Base-by-base conservation (phyloP, 768 basidiomycete species). In the Lactarius hengduanensis region DNA sequence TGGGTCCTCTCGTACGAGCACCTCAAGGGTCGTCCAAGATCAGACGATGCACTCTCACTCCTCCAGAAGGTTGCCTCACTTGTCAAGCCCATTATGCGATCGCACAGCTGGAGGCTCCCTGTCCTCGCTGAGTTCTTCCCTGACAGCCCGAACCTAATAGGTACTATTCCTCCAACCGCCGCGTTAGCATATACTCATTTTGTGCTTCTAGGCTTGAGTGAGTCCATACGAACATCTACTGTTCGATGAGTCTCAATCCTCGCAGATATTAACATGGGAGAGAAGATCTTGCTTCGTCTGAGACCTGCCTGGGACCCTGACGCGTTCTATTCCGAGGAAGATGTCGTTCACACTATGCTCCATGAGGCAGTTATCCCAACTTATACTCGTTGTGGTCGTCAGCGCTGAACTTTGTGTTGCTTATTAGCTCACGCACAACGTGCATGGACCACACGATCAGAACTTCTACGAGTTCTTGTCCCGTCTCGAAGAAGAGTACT, bases 11-110 rank as follows among this genome's bases (percentile, higher is more conserved):
- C 88, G 0, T 88, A 89, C 69, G 87, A 86, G 22, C 87, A 91
- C 74, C 81, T 94, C 68, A 89, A 86, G 67, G 83, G 82, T 64
- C 82, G 81, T 72, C 88, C 88, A 45, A 83, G 84, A 71, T 83
- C 86, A 54, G 84, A 90, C 68, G 81, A 84, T 45, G 92, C 93
- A 20, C 80, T 92, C 53, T 74, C 80, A 18, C 79, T 91, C 73
- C 81, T 95, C 43, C 83, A 89, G 70, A 82, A 82, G 68, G 81
- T 92, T 36, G 88, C 89, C 0, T 87, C 88, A 1, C 81, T 92
- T 58, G 93, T 96, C 59, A 96, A 95, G 75, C 96, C 96, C 8
- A 94, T 98, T 70, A 97, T 97, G 95, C 81, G 87, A 64, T 92
- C 88, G 70, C 89, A 89, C 71, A 78, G 78, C 5, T 98, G 95